Base-by-base conservation (phyloP, 1,284 basidiomycete species). In the Anthracocystis setariae region DNA sequence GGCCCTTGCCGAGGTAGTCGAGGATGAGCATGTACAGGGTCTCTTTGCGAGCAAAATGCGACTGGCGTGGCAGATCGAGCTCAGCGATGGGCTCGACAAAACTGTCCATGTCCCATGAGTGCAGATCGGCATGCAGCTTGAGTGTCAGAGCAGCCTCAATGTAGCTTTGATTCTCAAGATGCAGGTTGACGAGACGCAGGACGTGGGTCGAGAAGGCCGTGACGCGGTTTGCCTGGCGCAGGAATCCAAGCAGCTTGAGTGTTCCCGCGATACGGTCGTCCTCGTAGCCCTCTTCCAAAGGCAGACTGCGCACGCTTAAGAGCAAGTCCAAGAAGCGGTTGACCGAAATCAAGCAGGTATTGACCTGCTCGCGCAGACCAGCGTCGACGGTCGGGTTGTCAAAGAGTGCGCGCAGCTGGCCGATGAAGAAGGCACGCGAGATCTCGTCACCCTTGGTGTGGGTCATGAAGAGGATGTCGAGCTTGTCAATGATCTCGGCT, bases 211-310 rank as follows among this genome's bases (percentile, higher is more conserved):
- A 79, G 53, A 80, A 80, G 12, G 77, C 77, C 20, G 68, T 61
- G 8, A 79, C 77, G 13, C 78, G 66, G 38, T 80, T 78, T 5
- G 78, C 73, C 53, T 79, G 78, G 17, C 77, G 63, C 49, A 80
- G 49, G 68, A 80, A 80, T 40, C 78, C 78, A 18, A 80, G 74
- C 59, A 80, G 52, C 38, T 92, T 89, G 57, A 96, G 87, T 23
- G 93, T 95, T 5, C 93, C 93, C 68, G 94, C 93, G 21, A 95
- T 91, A 23, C 93, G 89, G 80, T 98, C 95, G 80, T 98, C 94
- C 46, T 80, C 78, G 60, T 67, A 80, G 38, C 78, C 78, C 51
- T 77, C 75, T 49, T 77, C 78, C 20, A 75, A 38, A 1, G 78
- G 78, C n/a, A 98, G 86, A 60, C 90, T 93, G n/a, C 93, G 88